A percentile compares a stretch with the other conserved stretches of the same genome.
Conservation (phyloP, 2,329 filamentous ascomycete genomes). For the Pestalotiopsis sp. region DNA sequence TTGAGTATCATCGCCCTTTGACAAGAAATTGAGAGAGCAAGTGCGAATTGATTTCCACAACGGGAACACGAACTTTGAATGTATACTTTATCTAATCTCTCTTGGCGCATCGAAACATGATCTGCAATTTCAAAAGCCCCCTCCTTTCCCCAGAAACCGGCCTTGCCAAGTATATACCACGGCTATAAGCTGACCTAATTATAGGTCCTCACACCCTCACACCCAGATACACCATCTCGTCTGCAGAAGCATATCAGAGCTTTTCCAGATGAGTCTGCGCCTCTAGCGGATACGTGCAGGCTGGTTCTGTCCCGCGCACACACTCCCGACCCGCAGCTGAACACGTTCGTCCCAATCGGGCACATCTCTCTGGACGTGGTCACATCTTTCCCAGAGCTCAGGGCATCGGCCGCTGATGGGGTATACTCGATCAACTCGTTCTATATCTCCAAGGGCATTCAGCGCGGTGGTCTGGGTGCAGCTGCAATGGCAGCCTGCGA, state of each 20-base stretch:
- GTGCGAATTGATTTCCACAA: neutral
- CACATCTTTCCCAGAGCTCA: constrained; percentile 18
- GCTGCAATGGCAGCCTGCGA: constrained; percentile 22
- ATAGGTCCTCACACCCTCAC: constrained; percentile 18
- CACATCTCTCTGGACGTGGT: constrained; percentile 32
- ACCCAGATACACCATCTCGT: constrained; percentile 16
- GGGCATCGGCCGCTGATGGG: constrained; percentile 20
- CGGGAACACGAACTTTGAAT: neutral
- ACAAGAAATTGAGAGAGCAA: neutral
- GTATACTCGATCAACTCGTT: constrained; percentile 26
- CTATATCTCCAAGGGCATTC: constrained; percentile 26
- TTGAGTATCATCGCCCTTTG: neutral
- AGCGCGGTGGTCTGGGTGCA: constrained; percentile 24
- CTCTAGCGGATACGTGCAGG: constrained; percentile 21
- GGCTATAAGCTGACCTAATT: neutral
- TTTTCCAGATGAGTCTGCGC: constrained; percentile 19
- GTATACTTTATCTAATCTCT: neutral
- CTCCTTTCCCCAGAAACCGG: neutral
- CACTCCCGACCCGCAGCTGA: constrained; percentile 17
- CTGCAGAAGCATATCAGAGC: constrained; percentile 23
- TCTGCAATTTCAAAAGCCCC: neutral
- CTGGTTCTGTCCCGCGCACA: constrained; percentile 18
- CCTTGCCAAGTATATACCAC: neutral
- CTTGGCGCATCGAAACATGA: neutral
- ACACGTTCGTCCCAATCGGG: constrained; percentile 30